phyloP scores from a whole-genome alignment of 2,329 filamentous ascomycete genomes.

The Aureobasidium zeae region DNA sequence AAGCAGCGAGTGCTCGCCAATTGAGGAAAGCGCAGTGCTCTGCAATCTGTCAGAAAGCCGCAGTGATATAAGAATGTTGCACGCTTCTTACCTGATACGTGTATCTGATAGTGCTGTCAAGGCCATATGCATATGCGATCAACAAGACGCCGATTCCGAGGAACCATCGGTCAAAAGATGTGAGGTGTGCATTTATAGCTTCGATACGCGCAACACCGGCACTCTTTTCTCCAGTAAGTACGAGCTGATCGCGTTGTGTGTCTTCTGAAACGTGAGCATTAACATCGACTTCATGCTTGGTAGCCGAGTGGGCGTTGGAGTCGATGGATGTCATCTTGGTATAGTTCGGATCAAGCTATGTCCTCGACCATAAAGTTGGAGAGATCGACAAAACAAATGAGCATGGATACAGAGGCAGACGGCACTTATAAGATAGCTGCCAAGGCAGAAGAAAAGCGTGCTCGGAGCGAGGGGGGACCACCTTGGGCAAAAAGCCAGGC shows the following conservation, averaged over 20 bases:
- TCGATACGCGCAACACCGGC: conserved; percentile 53
- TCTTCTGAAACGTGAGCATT: background rate
- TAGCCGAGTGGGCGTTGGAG: background rate
- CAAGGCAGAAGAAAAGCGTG: conserved; percentile 1
- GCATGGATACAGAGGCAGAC: background rate
- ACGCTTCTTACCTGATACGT: conserved; percentile 38
- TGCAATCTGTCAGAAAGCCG: conserved; percentile 19
- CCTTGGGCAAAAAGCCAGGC: conserved; percentile 4
- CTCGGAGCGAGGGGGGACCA: background rate
- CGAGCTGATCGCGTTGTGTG: conserved; percentile 6
- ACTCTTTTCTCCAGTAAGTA: conserved; percentile 29
- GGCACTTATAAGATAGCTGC: conserved; percentile 5
- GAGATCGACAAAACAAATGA: conserved; percentile 1
- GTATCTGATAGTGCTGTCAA: conserved; percentile 49
- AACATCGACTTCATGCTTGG: conserved; percentile 1
- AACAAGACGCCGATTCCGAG: conserved; percentile 55
- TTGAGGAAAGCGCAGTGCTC: conserved; percentile 46
- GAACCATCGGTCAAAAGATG: conserved; percentile 42
- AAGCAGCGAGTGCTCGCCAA: conserved; percentile 45
- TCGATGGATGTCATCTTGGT: conserved; percentile 3
- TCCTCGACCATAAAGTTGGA: background rate
- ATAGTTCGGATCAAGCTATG: background rate
- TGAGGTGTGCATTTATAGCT: conserved; percentile 46
- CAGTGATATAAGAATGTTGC: background rate
- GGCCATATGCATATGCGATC: conserved; percentile 54